Evolutionary conservation across 1,139 yeast genomes (phyloP).

Genomic region (Spathaspora sp.): DNA sequence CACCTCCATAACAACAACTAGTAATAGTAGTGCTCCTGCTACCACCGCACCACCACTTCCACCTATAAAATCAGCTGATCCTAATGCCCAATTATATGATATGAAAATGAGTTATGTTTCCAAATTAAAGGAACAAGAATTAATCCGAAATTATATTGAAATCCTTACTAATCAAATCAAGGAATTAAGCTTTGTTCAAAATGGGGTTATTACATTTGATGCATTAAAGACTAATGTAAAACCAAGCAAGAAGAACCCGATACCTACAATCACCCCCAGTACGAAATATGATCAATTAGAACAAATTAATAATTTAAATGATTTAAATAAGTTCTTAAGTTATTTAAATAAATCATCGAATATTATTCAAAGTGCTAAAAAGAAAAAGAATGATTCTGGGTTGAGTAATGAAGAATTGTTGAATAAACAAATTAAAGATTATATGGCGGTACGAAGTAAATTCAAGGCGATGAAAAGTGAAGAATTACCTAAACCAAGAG

Average conservation of each 20-base stretch:
- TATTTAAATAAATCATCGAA: constrained; percentile 40
- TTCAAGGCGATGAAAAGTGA: constrained; percentile 21
- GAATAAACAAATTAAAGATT: constrained; percentile 37
- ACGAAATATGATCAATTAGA: constrained; percentile 37
- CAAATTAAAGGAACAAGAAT: constrained; percentile 45
- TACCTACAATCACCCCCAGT: constrained; percentile 1
- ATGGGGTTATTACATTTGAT: constrained; percentile 47
- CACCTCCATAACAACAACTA: constrained; percentile 2
- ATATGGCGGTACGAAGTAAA: constrained; percentile 29
- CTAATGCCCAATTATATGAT: constrained; percentile 21
- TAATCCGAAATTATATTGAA: constrained; percentile 45
- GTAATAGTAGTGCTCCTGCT: neutral
- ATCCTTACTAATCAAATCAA: constrained; percentile 46
- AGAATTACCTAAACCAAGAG: constrained; percentile 10
- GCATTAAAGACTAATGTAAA: constrained; percentile 26
- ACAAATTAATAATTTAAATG: constrained; percentile 40
- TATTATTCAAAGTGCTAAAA: constrained; percentile 43
- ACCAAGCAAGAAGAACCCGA: constrained; percentile 1
- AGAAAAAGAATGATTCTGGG: constrained; percentile 17
- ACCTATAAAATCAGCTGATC: constrained; percentile 15
- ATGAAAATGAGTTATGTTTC: constrained; percentile 36
- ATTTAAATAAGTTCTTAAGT: constrained; percentile 43
- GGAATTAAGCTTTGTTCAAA: constrained; percentile 46
- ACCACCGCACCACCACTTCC: constrained; percentile 11
- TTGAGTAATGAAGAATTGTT: constrained; percentile 17